Percentiles rank a stretch among this genome's conserved stretches.
Conservation (phyloP, 345 rosid genomes). For the Salix caprea region DNA sequence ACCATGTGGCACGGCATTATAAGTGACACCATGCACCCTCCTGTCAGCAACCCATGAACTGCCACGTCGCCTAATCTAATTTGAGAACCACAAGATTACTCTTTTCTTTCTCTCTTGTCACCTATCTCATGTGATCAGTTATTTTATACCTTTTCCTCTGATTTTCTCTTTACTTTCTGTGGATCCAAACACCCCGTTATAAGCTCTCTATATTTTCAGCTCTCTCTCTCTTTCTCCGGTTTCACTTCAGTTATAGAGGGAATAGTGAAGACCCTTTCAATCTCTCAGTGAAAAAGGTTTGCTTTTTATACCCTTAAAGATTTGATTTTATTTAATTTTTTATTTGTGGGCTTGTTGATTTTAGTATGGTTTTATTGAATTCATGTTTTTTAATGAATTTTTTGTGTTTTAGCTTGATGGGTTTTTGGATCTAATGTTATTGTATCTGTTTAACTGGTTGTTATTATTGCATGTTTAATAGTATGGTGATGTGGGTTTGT, state of each 20-base stretch:
- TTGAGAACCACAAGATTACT: slow-evolving; percentile 12
- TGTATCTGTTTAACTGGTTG: background rate
- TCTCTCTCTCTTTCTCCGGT: slow-evolving; percentile 3
- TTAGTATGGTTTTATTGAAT: background rate
- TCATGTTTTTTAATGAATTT: background rate
- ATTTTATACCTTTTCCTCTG: background rate
- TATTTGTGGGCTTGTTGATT: background rate
- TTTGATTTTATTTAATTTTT: background rate
- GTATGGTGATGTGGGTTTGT: background rate
- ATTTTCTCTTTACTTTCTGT: slow-evolving; percentile 11
- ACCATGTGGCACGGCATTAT: slow-evolving; percentile 22
- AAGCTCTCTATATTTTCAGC: background rate
- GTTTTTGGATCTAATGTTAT: slow-evolving; percentile 27
- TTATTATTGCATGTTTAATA: background rate
- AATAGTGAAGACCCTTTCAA: slow-evolving; percentile 6
- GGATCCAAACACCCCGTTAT: slow-evolving; percentile 27
- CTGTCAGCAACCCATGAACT: background rate
- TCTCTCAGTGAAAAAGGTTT: slow-evolving; percentile 28
- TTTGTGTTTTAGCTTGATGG: slow-evolving; percentile 11
- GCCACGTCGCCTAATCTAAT: slow-evolving; percentile 28
- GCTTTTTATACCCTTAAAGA: slow-evolving; percentile 4
- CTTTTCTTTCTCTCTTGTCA: background rate
- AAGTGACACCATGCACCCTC: slow-evolving; percentile 9
- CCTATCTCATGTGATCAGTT: slow-evolving; percentile 33
- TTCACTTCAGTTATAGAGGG: slow-evolving; percentile 5